Evolutionary conservation across 495 filamentous ascomycete species (phyloP), one percentile per base, ranked within the genome.

Genomic region (Hyaloscypha hepaticicola): DNA sequence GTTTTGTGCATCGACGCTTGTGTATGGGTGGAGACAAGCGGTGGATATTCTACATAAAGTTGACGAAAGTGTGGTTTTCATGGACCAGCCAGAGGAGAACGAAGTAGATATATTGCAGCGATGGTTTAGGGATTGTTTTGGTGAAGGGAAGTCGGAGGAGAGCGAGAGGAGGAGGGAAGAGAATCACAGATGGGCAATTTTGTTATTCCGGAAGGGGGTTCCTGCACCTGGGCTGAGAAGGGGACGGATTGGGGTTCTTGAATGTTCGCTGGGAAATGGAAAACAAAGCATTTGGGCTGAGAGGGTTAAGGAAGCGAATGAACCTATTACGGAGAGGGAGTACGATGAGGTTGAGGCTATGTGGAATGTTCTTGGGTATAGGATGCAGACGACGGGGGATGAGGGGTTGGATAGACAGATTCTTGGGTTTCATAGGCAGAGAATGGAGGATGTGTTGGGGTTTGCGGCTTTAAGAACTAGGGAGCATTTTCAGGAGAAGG

Each of bases 361-460:
- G 19, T 57, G 27, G 53, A 57, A 29, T 57, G 25, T 21, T 7
- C 27, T 57, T 16, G 27, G 26, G 25, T 57, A 21, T 7, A 28
- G 25, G 19, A 57, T 57, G 7, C 19, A 29, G 28, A 29, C 19
- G 9, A 38, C 25, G 9, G 16, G 55, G 19, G 11, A 22, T 3
- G 16, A 58, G 25, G 25, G 26, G 24, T 28, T 58, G 19, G 55
- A 26, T 22, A 38, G 25, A 31, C 25, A 57, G 31, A 45, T 45
- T 45, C 16, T 45, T 19, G 38, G 3, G 38, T 4, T 45, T 3
- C 56, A 59, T 45, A 24, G 7, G 19, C 38, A 38, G 48, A 4
- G 45, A 5, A 33, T 26, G 25, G 48, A 33, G 2, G 48, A 61
- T 53, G 38, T 61, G 11, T 27, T 61, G 3, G 59, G 58, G 8